Evolutionary conservation across 371 early-diverging fungal genomes (phyloP), one percentile per base, ranked within the genome.

Genomic region (Massospora cicadina): DNA sequence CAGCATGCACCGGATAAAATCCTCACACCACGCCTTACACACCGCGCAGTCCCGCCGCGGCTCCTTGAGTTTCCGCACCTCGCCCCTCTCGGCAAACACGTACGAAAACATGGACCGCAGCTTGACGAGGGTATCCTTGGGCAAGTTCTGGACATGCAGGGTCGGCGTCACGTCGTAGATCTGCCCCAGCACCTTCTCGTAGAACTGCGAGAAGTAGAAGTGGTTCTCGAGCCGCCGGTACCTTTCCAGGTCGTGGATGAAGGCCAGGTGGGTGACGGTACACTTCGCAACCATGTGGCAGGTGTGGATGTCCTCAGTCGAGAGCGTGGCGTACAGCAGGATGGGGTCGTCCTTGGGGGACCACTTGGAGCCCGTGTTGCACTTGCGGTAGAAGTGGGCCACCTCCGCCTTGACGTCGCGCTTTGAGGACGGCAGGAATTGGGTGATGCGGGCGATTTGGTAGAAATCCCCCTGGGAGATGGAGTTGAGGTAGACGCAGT

Each of bases 281-380:
- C 60, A 60, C 33, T 60, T 60, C n/a, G 27, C 13, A 5, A 60
- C 23, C 27, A 60, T 60, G 23, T 60, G 26, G 7, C 17, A 23
- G 7, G 33, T 60, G 33, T 60, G 13, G 29, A 60, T 60, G 5
- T 26, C 60, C 23, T 60, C 60, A 33, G 60, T 60, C 5, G 60
- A 13, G 17, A 26, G 23, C 27, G 60, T 60, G 2, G 33, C 33
- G 33, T 26, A 60, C 12, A 60, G 17, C 23, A 23, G 21, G 5
- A 31, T 60, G 5, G 60, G 60, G 60, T 60, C 60, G 21, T 24
- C 7, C 17, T 13, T 60, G 12, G 60, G 29, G 13, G 23, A 26
- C 60, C 60, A 60, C 21, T 26, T 29, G 21, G 17, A 26, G 2
- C 60, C 60, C 5, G 60, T 60, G 60, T 60, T 60, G 23, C n/a